These are phyloP conservation scores for Protomyces inundatus DNA, from an alignment of 1,139 yeast species.

Conservation along the genomic window DNA sequence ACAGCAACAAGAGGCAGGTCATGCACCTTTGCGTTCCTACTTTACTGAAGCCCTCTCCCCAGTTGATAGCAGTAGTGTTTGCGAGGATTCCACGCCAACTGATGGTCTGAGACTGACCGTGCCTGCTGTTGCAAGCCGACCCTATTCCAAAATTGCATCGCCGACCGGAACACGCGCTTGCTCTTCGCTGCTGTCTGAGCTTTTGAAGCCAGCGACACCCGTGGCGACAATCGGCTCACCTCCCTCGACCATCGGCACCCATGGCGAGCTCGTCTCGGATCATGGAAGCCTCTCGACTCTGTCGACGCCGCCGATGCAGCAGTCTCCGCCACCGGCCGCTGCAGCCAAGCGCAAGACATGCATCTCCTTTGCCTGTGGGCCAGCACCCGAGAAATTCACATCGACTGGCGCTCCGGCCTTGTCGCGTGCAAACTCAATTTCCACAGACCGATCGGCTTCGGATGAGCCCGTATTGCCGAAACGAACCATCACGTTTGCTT, in stretches of 20 bases:
- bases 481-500: not conserved
- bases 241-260: not conserved
- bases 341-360: not conserved
- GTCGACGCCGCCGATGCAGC: conserved; percentile 16
- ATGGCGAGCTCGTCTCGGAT: conserved; percentile 15
- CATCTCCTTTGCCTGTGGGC: not conserved
- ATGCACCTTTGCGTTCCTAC: not conserved
- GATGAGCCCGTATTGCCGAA: not conserved
- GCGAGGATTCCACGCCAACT: too few relatives aligned
- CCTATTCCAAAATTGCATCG: conserved; percentile 4
- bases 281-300: conserved; percentile 15
- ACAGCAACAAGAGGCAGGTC: not conserved
- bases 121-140: not conserved
- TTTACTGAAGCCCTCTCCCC: not conserved
- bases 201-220: conserved; percentile 4
- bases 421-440: not conserved
- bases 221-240: not conserved
- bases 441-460: not conserved
- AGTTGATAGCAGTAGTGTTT: not conserved
- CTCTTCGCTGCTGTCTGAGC: conserved; percentile 16
- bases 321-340: conserved; percentile 3
- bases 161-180: conserved; percentile 19
- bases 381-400: not conserved
- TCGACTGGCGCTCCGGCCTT: not conserved
- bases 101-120: too few relatives aligned